Conservation (phyloP, 495 filamentous ascomycete species). For the Xeromyces bisporus region DNA sequence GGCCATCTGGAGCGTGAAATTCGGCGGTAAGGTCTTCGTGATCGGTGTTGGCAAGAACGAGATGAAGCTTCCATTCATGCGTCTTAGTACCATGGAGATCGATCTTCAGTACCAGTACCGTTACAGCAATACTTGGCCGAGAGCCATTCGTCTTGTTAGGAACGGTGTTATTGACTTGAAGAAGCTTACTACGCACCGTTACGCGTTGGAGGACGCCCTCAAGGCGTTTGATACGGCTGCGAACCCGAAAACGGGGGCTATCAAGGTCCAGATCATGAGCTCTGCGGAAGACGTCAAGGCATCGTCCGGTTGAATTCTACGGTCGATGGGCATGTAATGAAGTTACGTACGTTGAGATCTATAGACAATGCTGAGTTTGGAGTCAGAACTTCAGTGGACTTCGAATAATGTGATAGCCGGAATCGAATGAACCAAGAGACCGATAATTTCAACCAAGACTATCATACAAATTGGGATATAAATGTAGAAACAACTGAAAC, state of each 20-base stretch:
- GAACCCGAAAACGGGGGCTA: constrained; percentile 78
- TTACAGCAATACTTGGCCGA: constrained; percentile 89
- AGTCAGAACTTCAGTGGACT: no score
- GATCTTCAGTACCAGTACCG: constrained; percentile 93
- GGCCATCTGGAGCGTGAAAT: constrained; percentile 76
- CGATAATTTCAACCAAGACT: no score
- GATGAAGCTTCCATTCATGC: constrained; percentile 88
- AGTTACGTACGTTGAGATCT: no score
- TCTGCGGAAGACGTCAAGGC: constrained; percentile 29
- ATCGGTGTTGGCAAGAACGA: constrained; percentile 88
- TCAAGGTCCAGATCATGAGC: constrained; percentile 78
- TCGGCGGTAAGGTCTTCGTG: constrained; percentile 86
- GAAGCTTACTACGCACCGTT: constrained; percentile 76
- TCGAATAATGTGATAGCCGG: no score
- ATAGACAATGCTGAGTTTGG: no score
- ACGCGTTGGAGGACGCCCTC: constrained; percentile 66
- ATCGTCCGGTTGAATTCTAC: no score
- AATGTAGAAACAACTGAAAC: no score
- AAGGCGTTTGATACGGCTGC: constrained; percentile 78
- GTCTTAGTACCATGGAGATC: constrained; percentile 74
- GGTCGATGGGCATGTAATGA: no score
- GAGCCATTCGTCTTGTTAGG: constrained; percentile 73
- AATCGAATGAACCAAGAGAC: no score
- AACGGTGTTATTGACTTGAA: constrained; percentile 64
- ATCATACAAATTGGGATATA: no score